Percentiles rank a stretch among this genome's conserved stretches.
Conservation (phyloP, 305 asterid genomes). For the Solanum hybrid region DNA sequence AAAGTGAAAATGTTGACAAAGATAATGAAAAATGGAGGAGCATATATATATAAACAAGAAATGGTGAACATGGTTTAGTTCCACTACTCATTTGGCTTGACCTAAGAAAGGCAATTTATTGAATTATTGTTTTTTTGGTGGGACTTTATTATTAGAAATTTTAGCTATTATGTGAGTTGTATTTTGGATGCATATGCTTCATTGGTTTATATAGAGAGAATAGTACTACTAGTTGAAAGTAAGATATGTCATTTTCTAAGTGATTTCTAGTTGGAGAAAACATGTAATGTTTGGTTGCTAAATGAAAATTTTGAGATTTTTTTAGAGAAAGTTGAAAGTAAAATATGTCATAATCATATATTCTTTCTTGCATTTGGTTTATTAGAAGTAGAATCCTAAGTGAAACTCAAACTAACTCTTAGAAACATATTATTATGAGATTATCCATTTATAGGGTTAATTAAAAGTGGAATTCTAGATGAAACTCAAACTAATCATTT, state of each 20-base stretch:
- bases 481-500: not conserved
- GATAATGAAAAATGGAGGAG: not conserved
- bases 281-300: not conserved
- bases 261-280: not conserved
- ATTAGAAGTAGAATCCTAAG: not conserved
- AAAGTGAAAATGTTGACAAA: not conserved
- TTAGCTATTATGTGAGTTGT: constrained; percentile 1
- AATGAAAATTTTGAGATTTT: not conserved
- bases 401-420: not conserved
- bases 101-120: not conserved
- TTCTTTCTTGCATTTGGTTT: not conserved
- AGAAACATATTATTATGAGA: not conserved
- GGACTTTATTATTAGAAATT: not conserved
- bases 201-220: not conserved
- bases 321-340: not conserved
- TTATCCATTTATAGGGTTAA: not conserved
- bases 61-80: not conserved
- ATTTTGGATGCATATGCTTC: not conserved
- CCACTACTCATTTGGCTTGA: not conserved
- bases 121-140: not conserved
- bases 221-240: not conserved
- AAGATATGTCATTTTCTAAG: not conserved
- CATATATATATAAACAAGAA: not conserved
- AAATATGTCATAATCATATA: not conserved
- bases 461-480: not conserved